Base-by-base conservation (phyloP, 768 basidiomycete genomes). In the Pleurotus giganteus region DNA sequence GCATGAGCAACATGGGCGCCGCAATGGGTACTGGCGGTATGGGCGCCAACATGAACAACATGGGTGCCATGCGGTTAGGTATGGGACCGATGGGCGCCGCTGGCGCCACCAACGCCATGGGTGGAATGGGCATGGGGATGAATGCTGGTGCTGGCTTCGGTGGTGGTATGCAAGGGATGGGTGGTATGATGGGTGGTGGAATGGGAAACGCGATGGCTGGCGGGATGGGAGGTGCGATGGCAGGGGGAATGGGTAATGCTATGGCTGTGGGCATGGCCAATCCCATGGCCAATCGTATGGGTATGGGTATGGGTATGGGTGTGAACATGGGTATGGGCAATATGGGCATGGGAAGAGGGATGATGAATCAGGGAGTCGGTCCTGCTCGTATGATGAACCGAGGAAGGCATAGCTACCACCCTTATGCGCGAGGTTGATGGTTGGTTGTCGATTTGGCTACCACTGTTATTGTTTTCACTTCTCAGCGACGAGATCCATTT, bases 291-390 rank as follows among this genome's bases (percentile, higher is more conserved):
- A 24, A 24, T 15, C 49, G 49, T 17, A 37, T 51, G 49, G 49
- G 49, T 23, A 51, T 51, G 49, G 49, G 49, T 12, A 51, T 51
- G 49, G 17, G 17, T 15, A 45, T 15, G 24, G 43, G 43, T 45
- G 37, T 51, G 49, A 37, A 37, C 26, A 51, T 51, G 49, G 49
- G 49, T 1, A 51, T 51, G 49, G 27, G 27, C 13, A 32, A 24
- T 28, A 51, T 51, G 49, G 49, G 32, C n/a, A 21, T 51, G 32
- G 49, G 49, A 21, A 17, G 49, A 24, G 49, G 49, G 9, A 51
- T 51, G 49, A 51, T 51, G 49, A 51, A 51, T 15, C 49, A 51
- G 24, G 49, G 49, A 5, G 49, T 51, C n/a, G 49, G 49, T 15
- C 49, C 49, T 26, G 49, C 49, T 6, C 31, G 49, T 9, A 51